Base-by-base conservation (phyloP, 2,329 filamentous ascomycete species). In the Leptographium flavum region DNA sequence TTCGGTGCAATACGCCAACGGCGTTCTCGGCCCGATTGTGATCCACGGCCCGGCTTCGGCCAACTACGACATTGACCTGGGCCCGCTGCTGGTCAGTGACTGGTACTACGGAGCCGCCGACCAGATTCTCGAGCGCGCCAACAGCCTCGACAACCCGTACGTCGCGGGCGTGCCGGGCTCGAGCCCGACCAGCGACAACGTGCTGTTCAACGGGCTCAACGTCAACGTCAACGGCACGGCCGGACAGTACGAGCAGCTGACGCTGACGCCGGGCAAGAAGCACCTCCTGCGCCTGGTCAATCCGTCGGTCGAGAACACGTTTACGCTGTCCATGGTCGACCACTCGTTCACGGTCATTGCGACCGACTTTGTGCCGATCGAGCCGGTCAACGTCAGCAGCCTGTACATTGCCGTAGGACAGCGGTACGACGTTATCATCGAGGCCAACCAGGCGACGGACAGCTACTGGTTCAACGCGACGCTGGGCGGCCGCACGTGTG, bases 41-140 rank as follows among this genome's bases (percentile, higher is more conserved):
- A 67, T 74, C 44, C 58, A 69, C 42, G 71, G 70, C 0, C 70
- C 70, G 2, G 60, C 65, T 0, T 61, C 63, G 7, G 63, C 63
- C 36, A 63, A 70, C 53, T 74, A 72, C 52, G 73, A 77, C 46
- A 59, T 68, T 35, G 73, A 77, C 50, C 61, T 75, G 0, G 73
- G 73, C 5, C 47, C 48, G 8, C 8, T 82, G 1, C 65, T 77
- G 23, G 55, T 82, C 6, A 71, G 67, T 15, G 78, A 81, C 53
- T 81, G 75, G 73, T 68, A 68, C 50, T 70, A 74, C 48, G 48
- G 49, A 6, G 67, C 64, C 0, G 60, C 63, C 3, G 65, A 67
- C 43, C 50, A 63, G 42, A 54, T 69, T 2, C 62, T 59, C 40
- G 10, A 58, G 57, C 25, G 49, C 58, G 47, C 51, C 47, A 11